Conservation (phyloP, 306 rosid species). For the Trifolium repens region DNA sequence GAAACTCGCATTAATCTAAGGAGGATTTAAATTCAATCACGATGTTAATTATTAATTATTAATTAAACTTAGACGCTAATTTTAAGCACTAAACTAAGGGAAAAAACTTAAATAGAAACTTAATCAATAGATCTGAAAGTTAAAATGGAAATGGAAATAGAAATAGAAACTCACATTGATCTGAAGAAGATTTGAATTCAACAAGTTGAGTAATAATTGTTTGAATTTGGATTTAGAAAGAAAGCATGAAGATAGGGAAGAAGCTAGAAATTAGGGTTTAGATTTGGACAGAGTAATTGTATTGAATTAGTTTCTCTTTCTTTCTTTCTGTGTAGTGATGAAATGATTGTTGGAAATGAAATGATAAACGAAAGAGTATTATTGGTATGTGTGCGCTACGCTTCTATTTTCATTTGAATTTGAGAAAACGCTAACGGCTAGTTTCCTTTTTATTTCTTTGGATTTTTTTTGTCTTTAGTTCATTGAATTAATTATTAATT, state of each 20-base stretch:
- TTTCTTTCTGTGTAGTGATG: slow-evolving; percentile 18
- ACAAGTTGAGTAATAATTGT: slow-evolving; percentile 19
- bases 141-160: slow-evolving; percentile 16
- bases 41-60: slow-evolving; percentile 10
- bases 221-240: slow-evolving; percentile 25
- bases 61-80: slow-evolving; percentile 19
- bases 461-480: not conserved
- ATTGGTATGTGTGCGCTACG: slow-evolving; percentile 37
- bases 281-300: slow-evolving; percentile 24
- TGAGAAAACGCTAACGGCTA: slow-evolving; percentile 76
- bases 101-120: slow-evolving; percentile 33
- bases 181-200: not conserved
- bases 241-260: not conserved
- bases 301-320: not conserved
- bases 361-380: slow-evolving; percentile 36
- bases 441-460: slow-evolving; percentile 41
- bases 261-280: slow-evolving; percentile 42
- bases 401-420: slow-evolving; percentile 59
- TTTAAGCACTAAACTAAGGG: slow-evolving; percentile 31
- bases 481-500: no score
- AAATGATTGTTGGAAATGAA: slow-evolving; percentile 18
- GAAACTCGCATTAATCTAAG: not conserved
- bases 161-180: slow-evolving; percentile 46
- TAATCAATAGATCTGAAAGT: slow-evolving; percentile 17
- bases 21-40: not conserved